Conservation (phyloP, 2,329 filamentous ascomycete genomes). For the Thielaviopsis euricoi region DNA sequence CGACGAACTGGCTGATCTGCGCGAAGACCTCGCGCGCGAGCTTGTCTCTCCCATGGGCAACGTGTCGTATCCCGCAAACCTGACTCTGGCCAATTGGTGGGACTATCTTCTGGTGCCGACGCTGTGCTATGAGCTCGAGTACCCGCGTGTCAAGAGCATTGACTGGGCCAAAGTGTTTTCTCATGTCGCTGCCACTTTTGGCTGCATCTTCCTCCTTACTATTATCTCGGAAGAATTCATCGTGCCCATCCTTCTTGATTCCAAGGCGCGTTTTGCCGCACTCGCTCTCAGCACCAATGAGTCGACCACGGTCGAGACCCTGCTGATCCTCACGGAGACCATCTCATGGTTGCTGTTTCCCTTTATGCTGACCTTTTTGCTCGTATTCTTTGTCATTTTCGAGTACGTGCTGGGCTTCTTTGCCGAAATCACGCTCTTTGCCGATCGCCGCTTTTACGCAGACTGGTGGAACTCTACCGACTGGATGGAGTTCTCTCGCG, state of each 20-base stretch:
- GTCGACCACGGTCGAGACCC: constrained; percentile 36
- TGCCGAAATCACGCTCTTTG: constrained; percentile 85
- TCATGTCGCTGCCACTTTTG: constrained; percentile 81
- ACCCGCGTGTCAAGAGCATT: constrained; percentile 61
- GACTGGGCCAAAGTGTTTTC: constrained; percentile 68
- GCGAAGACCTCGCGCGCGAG: constrained; percentile 78
- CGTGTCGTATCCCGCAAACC: constrained; percentile 77
- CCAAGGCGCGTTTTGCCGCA: constrained; percentile 30
- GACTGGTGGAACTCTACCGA: constrained; percentile 66
- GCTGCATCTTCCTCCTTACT: constrained; percentile 88
- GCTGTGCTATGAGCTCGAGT: constrained; percentile 93
- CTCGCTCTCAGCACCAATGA: not conserved
- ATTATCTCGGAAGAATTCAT: constrained; percentile 91
- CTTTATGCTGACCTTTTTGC: constrained; percentile 88
- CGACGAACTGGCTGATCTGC: constrained; percentile 48
- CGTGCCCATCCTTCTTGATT: constrained; percentile 68
- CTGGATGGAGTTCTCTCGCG: constrained; percentile 88
- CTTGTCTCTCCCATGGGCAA: constrained; percentile 80
- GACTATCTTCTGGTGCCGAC: constrained; percentile 90
- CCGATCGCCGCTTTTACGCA: constrained; percentile 81
- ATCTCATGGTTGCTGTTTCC: constrained; percentile 87
- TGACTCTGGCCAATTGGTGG: constrained; percentile 64
- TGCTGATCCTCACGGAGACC: constrained; percentile 72
- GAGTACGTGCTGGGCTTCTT: constrained; percentile 92
- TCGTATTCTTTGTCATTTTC: constrained; percentile 96